Evolutionary conservation across 805 yeast genomes (phyloP), one percentile per base, ranked within the genome.

Genomic region (Clavispora fructus): DNA sequence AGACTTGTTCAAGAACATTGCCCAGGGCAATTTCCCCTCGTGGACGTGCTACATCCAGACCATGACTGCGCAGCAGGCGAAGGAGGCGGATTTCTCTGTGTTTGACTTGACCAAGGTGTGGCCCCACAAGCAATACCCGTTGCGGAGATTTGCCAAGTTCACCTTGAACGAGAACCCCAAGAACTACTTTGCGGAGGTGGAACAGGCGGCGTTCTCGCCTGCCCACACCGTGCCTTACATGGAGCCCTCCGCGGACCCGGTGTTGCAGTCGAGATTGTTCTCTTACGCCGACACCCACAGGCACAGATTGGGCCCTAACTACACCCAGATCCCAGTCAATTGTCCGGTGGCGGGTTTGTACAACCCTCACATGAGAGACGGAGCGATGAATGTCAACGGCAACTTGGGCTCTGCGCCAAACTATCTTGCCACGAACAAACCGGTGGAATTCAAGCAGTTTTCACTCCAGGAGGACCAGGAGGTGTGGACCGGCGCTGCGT

Each of bases 81-180:
- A 83, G 66, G 68, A 80, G 50, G 78, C 79, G 42, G 84, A 85
- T 62, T 88, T 85, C 69, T 85, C 92, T 6, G 91, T 90, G 39
- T 88, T 87, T 63, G 97, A 89, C 68, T 75, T 89, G 65, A 89
- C 97, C 53, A 90, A 90, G 73, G 85, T 87, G 46, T 89, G 97
- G 97, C 89, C 96, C 31, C 95, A 89, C 63, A 72, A 70, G 57
- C 83, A 88, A 47, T 89, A 81, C 76, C 96, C 97, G 61, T 68
- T 89, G 71, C 80, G 96, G 67, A 82, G 82, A 65, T 83, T 89
- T 62, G 97, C 96, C 64, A 83, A 82, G 64, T 71, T 88, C 54
- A 81, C 80, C 1, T 68, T 88, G 64, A 85, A 88, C 67, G 87
- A 86, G 68, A 88, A 88, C 69, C 94, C 96, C 49, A 72, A 78